Conservation (phyloP, 805 yeast species). For the Zygosaccharomyces bisporus region DNA sequence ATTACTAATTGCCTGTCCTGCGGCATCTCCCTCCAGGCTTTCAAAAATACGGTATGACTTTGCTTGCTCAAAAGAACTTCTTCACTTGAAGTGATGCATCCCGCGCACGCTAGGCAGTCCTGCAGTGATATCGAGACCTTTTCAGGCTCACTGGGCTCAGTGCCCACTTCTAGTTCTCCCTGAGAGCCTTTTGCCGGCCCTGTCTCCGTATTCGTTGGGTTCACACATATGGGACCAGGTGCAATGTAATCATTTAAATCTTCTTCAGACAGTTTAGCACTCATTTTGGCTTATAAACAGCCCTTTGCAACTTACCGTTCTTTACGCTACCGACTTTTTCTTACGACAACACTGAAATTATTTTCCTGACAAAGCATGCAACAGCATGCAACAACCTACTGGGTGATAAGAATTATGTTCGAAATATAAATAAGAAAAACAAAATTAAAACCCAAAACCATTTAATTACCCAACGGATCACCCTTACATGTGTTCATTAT, state of each 20-base stretch:
- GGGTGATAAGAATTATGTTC: no score
- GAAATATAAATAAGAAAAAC: no score
- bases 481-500: not conserved
- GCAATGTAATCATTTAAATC: constrained; percentile 91
- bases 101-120: constrained; percentile 95
- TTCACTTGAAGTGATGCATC: constrained; percentile 97
- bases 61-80: constrained; percentile 89
- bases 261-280: constrained; percentile 81
- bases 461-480: not conserved
- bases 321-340: no score
- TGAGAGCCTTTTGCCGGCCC: constrained; percentile 34
- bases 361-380: not conserved
- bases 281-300: constrained; percentile 51
- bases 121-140: constrained; percentile 86
- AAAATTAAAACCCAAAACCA: no score
- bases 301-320: no score
- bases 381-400: no score
- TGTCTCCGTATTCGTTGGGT: constrained; percentile 52
- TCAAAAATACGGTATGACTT: constrained; percentile 73
- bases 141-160: constrained; percentile 52
- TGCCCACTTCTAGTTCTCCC: constrained; percentile 63
- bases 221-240: constrained; percentile 93
- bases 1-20: constrained; percentile 48
- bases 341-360: not conserved
- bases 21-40: constrained; percentile 43